A percentile compares a stretch with the other conserved stretches of the same genome.
These are phyloP conservation scores for Jacaranda copaia DNA, from an alignment of 257 asterid genomes.

Conservation along the genomic window DNA sequence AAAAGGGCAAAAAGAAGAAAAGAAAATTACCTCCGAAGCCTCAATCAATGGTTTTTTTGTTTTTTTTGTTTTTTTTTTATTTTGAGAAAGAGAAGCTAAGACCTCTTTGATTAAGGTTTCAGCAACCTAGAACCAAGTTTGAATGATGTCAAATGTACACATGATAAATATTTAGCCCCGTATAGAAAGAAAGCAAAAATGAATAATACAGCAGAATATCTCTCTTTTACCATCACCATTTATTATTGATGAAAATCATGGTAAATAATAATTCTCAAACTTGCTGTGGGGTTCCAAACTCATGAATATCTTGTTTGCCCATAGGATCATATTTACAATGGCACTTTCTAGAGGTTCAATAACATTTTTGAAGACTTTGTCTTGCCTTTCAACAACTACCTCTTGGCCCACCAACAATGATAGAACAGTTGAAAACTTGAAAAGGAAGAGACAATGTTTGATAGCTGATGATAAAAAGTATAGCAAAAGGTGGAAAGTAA, in stretches of 20 bases:
- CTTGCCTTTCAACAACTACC: constrained; percentile 87
- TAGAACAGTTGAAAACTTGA: constrained; percentile 15
- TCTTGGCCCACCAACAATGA: constrained; percentile 61
- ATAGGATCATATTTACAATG: constrained; percentile 82
- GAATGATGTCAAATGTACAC: not conserved
- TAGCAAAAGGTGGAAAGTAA: not conserved
- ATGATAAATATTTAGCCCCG: not conserved
- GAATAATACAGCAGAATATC: not conserved
- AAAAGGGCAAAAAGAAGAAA: not conserved
- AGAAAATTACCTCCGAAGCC: constrained; percentile 70
- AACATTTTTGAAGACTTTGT: constrained; percentile 95
- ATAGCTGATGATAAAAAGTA: constrained; percentile 7
- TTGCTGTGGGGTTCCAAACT: constrained; percentile 85
- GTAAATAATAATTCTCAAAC: constrained; percentile 45
- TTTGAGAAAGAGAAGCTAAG: constrained; percentile 81
- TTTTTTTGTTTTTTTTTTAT: too few species aligned
- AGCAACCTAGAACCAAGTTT: constrained; percentile 65
- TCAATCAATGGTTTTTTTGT: constrained; percentile 85
- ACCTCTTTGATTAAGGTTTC: constrained; percentile 74
- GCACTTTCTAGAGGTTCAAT: constrained; percentile 95
- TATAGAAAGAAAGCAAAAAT: not conserved
- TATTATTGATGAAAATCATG: constrained; percentile 7
- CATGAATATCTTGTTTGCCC: constrained; percentile 81
- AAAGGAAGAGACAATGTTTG: constrained; percentile 14
- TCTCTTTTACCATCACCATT: not conserved